Evolutionary conservation across 768 basidiomycete species (phyloP).

Genomic region (Kwoniella botswanensis): DNA sequence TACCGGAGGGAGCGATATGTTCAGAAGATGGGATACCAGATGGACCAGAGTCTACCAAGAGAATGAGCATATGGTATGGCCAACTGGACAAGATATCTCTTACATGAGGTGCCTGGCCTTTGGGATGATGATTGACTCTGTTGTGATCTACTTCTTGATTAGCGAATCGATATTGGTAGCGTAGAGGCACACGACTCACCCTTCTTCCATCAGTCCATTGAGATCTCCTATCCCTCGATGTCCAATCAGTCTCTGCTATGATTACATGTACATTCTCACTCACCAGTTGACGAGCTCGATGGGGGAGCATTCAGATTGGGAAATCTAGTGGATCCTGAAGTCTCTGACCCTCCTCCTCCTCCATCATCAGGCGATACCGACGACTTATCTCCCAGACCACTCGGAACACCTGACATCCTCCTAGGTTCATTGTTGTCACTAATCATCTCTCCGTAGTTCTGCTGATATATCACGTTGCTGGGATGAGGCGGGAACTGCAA

Average conservation of each 20-base stretch:
- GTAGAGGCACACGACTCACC: neutral
- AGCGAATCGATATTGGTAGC: neutral
- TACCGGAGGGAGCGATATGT: constrained; percentile 26
- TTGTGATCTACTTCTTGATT: neutral
- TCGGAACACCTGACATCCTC: constrained; percentile 6
- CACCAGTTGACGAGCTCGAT: constrained; percentile 10
- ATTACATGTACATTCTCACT: neutral
- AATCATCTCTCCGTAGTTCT: neutral
- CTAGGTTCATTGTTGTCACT: neutral
- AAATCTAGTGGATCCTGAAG: neutral
- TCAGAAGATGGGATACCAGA: constrained; percentile 14
- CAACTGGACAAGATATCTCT: neutral
- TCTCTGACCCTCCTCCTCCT: constrained; percentile 1
- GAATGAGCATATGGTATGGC: neutral
- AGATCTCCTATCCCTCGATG: neutral
- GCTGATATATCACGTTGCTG: constrained; percentile 1
- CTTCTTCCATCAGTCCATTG: constrained; percentile 6
- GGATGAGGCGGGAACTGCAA: neutral
- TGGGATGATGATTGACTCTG: neutral
- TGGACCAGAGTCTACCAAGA: constrained; percentile 5
- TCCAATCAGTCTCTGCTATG: neutral
- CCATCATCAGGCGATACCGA: constrained; percentile 6
- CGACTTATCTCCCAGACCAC: constrained; percentile 3
- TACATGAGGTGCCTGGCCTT: neutral
- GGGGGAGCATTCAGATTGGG: neutral